Evolutionary conservation across 148 eudicot genomes (phyloP).

Genomic region (Dysphania ambrosioides): DNA sequence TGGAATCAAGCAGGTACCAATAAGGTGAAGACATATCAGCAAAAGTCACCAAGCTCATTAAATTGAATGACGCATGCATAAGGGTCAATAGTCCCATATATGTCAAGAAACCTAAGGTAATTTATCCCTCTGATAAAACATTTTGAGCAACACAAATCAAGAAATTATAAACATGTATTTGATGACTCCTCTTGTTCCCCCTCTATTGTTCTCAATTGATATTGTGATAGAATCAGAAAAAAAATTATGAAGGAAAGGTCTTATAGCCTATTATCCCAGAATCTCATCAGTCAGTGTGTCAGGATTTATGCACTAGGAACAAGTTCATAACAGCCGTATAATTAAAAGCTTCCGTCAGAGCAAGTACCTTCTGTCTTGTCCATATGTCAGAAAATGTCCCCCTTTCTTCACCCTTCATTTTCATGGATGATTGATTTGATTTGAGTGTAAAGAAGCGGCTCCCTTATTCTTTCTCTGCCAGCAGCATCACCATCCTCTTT

Average conservation of each 20-base stretch:
- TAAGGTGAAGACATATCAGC: not conserved
- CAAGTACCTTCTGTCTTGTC: constrained; percentile 70
- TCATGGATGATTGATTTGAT: constrained; percentile 44
- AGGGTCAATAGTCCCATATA: not conserved
- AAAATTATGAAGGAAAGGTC: not conserved
- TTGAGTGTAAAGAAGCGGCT: constrained; percentile 58
- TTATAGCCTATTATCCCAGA: not conserved
- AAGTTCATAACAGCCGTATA: not conserved
- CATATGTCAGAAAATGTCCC: constrained; percentile 48
- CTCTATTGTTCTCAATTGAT: not conserved
- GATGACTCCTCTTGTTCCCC: not conserved
- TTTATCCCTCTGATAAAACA: not conserved
- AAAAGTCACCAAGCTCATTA: no score
- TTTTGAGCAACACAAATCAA: not conserved
- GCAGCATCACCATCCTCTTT: constrained; percentile 45
- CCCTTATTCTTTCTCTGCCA: constrained; percentile 40
- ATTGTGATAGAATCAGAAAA: not conserved
- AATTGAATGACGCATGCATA: not conserved
- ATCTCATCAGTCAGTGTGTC: not conserved
- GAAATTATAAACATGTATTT: not conserved
- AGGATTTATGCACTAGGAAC: not conserved
- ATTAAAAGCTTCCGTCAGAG: not conserved
- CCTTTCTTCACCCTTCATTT: constrained; percentile 38
- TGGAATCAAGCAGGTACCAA: not conserved
- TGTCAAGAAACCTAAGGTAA: not conserved